phyloP scores from a whole-genome alignment of 2,329 filamentous ascomycete genomes.

The Arthrocladium fulminans region DNA sequence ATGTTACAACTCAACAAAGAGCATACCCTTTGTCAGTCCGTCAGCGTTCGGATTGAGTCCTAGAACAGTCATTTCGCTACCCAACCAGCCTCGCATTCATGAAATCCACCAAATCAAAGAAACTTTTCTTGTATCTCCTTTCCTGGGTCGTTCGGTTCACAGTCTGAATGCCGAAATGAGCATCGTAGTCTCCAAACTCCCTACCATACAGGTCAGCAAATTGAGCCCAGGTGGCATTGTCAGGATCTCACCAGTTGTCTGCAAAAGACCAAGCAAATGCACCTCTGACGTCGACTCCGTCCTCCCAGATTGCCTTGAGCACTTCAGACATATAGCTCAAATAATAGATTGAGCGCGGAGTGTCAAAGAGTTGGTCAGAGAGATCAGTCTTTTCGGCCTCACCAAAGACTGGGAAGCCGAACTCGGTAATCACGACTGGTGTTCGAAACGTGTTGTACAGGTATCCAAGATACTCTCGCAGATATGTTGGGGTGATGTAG shows the following conservation, averaged over 20 bases:
- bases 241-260: constrained; percentile 24
- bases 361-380: constrained; percentile 46
- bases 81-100: constrained; percentile 25
- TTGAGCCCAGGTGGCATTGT: constrained; percentile 21
- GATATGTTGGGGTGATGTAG: constrained; percentile 45
- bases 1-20: no score
- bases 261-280: constrained; percentile 45
- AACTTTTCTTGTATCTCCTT: constrained; percentile 48
- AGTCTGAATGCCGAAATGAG: constrained; percentile 49
- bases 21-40: no score
- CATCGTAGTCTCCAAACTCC: constrained; percentile 41
- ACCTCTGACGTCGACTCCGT: constrained; percentile 47
- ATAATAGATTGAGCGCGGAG: constrained; percentile 48
- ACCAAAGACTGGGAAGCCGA: constrained; percentile 47
- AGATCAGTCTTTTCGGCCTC: constrained; percentile 38
- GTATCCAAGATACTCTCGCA: constrained; percentile 51
- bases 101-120: constrained; percentile 51
- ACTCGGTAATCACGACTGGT: constrained; percentile 44
- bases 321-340: constrained; percentile 46
- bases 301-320: constrained; percentile 48
- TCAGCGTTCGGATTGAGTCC: no score
- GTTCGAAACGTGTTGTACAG: constrained; percentile 50
- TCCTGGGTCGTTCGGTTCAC: constrained; percentile 47
- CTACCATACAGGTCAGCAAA: constrained; percentile 42
- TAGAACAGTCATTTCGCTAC: no score